Base-by-base conservation (phyloP, 345 rosid genomes). In the Salix viminalis region DNA sequence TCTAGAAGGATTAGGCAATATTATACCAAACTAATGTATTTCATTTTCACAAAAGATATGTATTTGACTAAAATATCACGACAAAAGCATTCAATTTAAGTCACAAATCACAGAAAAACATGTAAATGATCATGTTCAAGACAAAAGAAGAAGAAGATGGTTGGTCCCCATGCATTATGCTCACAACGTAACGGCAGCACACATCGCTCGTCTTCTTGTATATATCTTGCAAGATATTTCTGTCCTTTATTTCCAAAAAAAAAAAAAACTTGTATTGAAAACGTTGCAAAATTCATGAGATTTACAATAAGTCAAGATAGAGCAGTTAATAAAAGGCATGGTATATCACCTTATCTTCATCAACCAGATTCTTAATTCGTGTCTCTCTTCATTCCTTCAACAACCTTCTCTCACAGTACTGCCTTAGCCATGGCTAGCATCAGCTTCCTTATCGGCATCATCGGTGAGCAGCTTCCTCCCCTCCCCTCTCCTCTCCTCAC, bases 381-480 rank as follows among this genome's bases (percentile, higher is more conserved):
- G 32, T 48, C 71, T 23, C 1, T 60, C 21, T 19, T 39, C 65
- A 34, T 24, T 58, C 19, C 62, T 28, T 37, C 67, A 6, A 16
- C 37, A 50, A 61, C 74, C 70, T 54, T 54, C 68, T 69, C 44
- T 74, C 39, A 28, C 21, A 30, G 32, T 30, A 7, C 52, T 74
- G 65, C 78, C 77, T 41, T 14, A 14, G 4, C 69, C 77, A 86
- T 88, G 91, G 85, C 80, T 66, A 54, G 42, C 74, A 41, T 78
- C 48, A 88, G 85, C 89, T 82, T 85, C 87, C 65, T 88, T n/a
- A 11, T 89, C 46, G 92, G 91, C 65, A 77, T 89, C 54, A 67
- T 89, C 15, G 91, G 91, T 89, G 15, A 75, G 75, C 64, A 75
- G 75, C 64, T 30, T 23, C 30, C 61, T 26, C 2, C 9, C 16